phyloP scores from a whole-genome alignment of 1,284 basidiomycete species.

The Boletus mariae region DNA sequence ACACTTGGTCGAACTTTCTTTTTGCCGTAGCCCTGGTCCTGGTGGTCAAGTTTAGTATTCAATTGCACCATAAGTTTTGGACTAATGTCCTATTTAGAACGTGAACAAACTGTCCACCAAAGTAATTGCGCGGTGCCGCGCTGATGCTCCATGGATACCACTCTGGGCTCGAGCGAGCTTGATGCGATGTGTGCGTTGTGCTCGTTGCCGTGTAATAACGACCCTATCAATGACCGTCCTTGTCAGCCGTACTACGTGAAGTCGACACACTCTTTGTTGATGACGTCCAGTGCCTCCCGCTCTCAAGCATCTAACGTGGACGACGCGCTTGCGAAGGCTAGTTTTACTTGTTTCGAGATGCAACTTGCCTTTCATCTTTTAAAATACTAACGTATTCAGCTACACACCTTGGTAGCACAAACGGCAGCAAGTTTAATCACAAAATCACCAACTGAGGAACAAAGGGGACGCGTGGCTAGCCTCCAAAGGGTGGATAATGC shows the following conservation, averaged over 20 bases:
- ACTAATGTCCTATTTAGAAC: constrained; percentile 47
- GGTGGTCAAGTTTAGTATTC: constrained; percentile 61
- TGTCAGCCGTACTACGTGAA: constrained; percentile 60
- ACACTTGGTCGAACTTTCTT: constrained; percentile 53
- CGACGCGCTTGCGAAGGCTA: constrained; percentile 65
- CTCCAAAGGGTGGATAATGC: constrained; percentile 45
- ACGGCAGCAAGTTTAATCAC: constrained; percentile 46
- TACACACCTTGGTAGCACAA: constrained; percentile 50
- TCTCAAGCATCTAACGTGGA: constrained; percentile 73
- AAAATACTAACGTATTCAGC: constrained; percentile 34
- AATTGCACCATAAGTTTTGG: not conserved
- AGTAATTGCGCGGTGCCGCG: constrained; percentile 54
- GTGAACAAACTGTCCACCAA: constrained; percentile 84
- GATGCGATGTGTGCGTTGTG: constrained; percentile 42
- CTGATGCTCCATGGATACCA: constrained; percentile 65
- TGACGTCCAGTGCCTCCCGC: constrained; percentile 65
- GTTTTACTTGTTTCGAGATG: constrained; percentile 12
- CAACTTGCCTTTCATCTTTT: not conserved
- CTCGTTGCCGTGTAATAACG: not conserved
- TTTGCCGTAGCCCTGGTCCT: constrained; percentile 73
- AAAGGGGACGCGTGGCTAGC: constrained; percentile 50
- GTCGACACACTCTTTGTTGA: constrained; percentile 60
- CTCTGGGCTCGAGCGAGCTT: constrained; percentile 56
- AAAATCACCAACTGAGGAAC: constrained; percentile 53
- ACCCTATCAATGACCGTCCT: not conserved